Evolutionary conservation across 768 basidiomycete species (phyloP).

Genomic region (Boletus sensibilis): DNA sequence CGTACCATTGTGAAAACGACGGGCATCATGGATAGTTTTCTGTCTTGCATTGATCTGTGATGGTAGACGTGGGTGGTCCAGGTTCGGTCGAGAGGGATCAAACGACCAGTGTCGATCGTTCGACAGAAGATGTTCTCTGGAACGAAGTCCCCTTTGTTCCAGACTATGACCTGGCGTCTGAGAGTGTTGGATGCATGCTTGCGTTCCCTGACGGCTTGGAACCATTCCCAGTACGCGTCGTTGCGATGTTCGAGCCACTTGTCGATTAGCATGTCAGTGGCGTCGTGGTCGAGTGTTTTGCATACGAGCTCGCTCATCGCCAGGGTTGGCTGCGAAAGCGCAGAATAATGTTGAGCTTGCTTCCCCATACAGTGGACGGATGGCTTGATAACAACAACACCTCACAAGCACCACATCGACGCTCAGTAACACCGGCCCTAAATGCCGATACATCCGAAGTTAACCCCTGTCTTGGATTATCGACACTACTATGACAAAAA

Average conservation of each 20-base stretch:
- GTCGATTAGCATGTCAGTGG: conserved; percentile 77
- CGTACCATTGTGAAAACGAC: conserved; percentile 79
- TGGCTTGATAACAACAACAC: conserved; percentile 12
- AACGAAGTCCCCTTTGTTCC: conserved; percentile 70
- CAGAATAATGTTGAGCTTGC: conserved; percentile 49
- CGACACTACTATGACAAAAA: background rate
- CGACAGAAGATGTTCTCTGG: conserved; percentile 80
- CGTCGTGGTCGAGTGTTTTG: conserved; percentile 73
- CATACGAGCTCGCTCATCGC: conserved; percentile 78
- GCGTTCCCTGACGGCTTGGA: conserved; percentile 64
- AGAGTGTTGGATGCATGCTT: conserved; percentile 53
- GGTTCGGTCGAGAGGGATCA: conserved; percentile 78
- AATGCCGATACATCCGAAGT: conserved; percentile 12
- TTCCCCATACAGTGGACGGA: conserved; percentile 20
- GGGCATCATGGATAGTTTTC: conserved; percentile 73
- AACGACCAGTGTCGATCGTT: conserved; percentile 72
- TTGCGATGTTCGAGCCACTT: conserved; percentile 80
- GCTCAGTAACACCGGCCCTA: conserved; percentile 27
- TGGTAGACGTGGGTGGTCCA: conserved; percentile 83
- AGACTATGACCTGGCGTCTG: conserved; percentile 49
- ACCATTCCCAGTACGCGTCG: conserved; percentile 78
- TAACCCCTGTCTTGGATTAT: conserved; percentile 5
- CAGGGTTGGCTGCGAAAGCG: conserved; percentile 62
- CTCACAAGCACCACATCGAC: background rate
- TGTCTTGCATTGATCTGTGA: conserved; percentile 71